Percentiles rank a stretch among this genome's conserved stretches.
These are phyloP conservation scores for Priceomyces carsonii DNA, from an alignment of 805 yeast genomes.

Conservation along the genomic window DNA sequence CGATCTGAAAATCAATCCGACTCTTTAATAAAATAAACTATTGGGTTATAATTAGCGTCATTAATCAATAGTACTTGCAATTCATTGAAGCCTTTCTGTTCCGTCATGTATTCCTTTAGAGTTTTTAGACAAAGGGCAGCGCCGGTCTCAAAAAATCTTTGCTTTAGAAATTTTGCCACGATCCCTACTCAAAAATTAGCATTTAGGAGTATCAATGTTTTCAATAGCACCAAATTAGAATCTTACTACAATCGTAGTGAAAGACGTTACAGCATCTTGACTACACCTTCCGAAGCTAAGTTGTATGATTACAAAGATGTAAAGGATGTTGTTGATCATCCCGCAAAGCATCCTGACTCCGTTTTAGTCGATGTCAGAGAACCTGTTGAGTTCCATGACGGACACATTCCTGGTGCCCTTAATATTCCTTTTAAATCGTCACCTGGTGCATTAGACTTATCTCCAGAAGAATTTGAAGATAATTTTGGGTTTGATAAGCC, in stretches of 20 bases:
- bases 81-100: too few relatives aligned
- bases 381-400: constrained; percentile 73
- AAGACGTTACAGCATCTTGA: constrained; percentile 38
- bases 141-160: constrained; percentile 7
- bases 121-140: constrained; percentile 8
- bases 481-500: constrained; percentile 86
- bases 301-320: constrained; percentile 54
- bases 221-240: too few relatives aligned
- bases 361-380: constrained; percentile 89
- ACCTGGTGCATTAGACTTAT: constrained; percentile 87
- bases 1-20: constrained; percentile 4
- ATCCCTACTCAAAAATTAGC: constrained; percentile 3
- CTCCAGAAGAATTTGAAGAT: constrained; percentile 76
- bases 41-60: background rate
- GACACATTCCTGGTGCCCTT: constrained; percentile 80
- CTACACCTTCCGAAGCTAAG: constrained; percentile 44
- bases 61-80: too few relatives aligned
- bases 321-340: constrained; percentile 41
- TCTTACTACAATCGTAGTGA: too few relatives aligned
- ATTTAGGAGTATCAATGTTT: constrained; percentile 1
- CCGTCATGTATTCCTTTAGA: constrained; percentile 11
- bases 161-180: constrained; percentile 3
- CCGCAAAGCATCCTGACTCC: constrained; percentile 41
- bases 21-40: background rate
- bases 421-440: constrained; percentile 88